Evolutionary conservation across 2,329 filamentous ascomycete genomes (phyloP).

Genomic region (Colletotrichum aenigma): DNA sequence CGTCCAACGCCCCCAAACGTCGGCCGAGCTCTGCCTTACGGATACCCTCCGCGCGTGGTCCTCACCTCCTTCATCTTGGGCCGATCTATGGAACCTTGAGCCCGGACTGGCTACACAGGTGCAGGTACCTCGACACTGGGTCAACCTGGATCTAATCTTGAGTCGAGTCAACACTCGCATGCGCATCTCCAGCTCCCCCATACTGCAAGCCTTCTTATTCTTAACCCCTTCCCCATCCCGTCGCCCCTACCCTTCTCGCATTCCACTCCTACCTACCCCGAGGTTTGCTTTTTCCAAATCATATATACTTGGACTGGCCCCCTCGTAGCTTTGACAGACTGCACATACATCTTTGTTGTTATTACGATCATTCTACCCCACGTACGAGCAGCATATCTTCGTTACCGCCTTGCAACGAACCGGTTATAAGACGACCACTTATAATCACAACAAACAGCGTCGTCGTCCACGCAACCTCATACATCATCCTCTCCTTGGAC

Average conservation of each 20-base stretch:
- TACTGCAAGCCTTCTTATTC: constrained; percentile 6
- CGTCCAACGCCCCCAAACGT: not conserved
- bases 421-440: constrained; percentile 3
- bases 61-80: not conserved
- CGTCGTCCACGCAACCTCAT: not conserved
- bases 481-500: not conserved
- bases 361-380: not conserved
- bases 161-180: constrained; percentile 15
- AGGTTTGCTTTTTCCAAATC: not conserved
- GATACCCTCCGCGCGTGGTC: constrained; percentile 9
- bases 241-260: not conserved
- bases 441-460: constrained; percentile 9
- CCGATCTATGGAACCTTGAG: constrained; percentile 8
- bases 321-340: not conserved
- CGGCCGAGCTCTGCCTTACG: constrained; percentile 13
- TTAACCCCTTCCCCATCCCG: constrained; percentile 1
- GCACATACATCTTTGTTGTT: not conserved
- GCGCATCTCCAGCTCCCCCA: not conserved
- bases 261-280: not conserved
- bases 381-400: not conserved
- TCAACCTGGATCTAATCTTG: constrained; percentile 14
- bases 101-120: not conserved
- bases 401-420: not conserved
- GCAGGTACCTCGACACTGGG: constrained; percentile 13
- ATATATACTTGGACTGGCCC: not conserved